Evolutionary conservation across 2,329 filamentous ascomycete genomes (phyloP), one percentile per base, ranked within the genome.

Genomic region (Alternaria panax): DNA sequence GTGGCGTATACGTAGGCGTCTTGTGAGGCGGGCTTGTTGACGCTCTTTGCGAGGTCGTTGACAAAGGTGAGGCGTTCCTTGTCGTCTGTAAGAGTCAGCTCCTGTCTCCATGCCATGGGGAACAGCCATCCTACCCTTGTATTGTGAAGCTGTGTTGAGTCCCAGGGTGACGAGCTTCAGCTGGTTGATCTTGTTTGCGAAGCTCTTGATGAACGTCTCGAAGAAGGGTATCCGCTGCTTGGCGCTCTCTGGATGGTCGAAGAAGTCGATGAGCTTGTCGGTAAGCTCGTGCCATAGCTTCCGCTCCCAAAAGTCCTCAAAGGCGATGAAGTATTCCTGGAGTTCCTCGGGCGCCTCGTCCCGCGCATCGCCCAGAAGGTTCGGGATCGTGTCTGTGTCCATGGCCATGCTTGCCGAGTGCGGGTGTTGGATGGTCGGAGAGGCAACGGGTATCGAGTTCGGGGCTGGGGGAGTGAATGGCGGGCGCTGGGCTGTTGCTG

Each of bases 281-380:
- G 95, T 99, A 69, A 99, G 90, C 82, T 99, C 93, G 83, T 99
- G 95, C 95, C 95, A 99, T 81, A 99, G 87, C 83, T 97, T 97
- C 74, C 94, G 90, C 84, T 99, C 95, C 95, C 95, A 99, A 76
- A 89, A 92, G 78, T 96, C 93, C 84, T 99, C 95, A 68, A 99
- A 97, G 73, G 90, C 88, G 72, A 99, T 86, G 79, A 97, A 92
- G 74, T 92, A 88, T 73, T 90, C 87, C 81, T 97, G 93, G 53
- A 96, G 87, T 78, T 96, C 91, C 70, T 93, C 91, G 52, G 93
- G 91, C 73, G 93, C 92, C 78, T 89, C 84, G 76, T 97, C 92
- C 78, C 93, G 91, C 86, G 96, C 92, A 71, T 96, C 90, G 62
- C 89, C 88, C 66, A 99, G 90, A 82, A 98, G 96, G 79, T 96